Conservation (phyloP, 306 rosid species). For the Lotus japonicus region DNA sequence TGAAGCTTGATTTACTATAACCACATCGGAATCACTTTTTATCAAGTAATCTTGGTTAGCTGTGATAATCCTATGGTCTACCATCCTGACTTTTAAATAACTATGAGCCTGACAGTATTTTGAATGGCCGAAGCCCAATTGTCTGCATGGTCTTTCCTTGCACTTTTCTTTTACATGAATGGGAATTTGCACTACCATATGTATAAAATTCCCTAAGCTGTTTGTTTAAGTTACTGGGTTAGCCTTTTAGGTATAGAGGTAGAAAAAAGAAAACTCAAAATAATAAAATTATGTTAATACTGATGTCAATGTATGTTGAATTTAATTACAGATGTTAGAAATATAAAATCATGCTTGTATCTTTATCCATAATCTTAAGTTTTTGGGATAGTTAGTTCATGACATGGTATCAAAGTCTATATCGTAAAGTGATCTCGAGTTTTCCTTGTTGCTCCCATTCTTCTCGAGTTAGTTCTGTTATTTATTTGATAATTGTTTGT, state of each 20-base stretch:
- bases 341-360: no score
- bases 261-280: no score
- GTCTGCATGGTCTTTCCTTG: neutral
- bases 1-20: neutral
- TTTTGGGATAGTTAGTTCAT: no score
- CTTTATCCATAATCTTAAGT: no score
- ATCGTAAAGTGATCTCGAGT: no score
- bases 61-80: neutral
- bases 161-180: neutral
- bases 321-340: no score
- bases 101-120: neutral
- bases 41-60: constrained; percentile 1
- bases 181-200: neutral
- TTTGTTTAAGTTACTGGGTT: neutral
- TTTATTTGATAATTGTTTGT: constrained; percentile 10
- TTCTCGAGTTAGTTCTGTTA: no score
- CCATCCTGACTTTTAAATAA: neutral
- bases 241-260: no score
- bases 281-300: no score
- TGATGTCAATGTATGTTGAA: no score
- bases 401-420: no score
- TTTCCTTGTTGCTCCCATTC: no score
- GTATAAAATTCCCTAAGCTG: neutral
- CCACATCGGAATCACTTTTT: neutral
- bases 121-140: neutral